Percentiles rank a stretch among this genome's conserved stretches.
These are phyloP conservation scores for Filosporella fistucella DNA, from an alignment of 495 filamentous ascomycete genomes.

Conservation along the genomic window DNA sequence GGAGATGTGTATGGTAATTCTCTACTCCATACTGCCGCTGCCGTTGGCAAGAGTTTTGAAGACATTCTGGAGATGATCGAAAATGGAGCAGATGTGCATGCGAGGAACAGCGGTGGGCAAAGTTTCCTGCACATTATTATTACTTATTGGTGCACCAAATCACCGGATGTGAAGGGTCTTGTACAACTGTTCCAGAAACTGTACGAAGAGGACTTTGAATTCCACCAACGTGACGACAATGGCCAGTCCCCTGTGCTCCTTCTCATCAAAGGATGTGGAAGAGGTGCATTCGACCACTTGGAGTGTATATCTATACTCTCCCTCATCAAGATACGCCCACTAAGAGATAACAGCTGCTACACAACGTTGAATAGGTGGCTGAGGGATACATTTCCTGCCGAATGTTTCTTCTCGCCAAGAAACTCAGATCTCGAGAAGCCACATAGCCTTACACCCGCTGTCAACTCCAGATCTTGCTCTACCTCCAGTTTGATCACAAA, in stretches of 20 bases:
- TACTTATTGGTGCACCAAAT: too few relatives aligned
- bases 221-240: constrained; percentile 5
- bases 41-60: background rate
- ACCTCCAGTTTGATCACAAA: too few relatives aligned
- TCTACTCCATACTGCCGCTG: background rate
- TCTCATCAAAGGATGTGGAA: background rate
- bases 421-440: too few relatives aligned
- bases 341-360: constrained; percentile 6
- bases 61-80: background rate
- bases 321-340: background rate
- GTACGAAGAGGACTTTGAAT: constrained; percentile 2
- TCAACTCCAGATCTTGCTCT: too few relatives aligned
- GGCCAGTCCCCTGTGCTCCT: constrained; percentile 3
- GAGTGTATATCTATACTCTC: background rate
- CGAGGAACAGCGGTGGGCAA: background rate
- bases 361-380: too few relatives aligned
- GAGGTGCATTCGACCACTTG: background rate
- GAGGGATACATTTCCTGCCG: too few relatives aligned
- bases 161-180: constrained; percentile 1
- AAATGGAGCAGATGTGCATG: background rate
- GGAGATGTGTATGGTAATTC: background rate
- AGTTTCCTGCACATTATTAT: background rate
- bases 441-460: too few relatives aligned
- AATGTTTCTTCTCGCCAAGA: too few relatives aligned
- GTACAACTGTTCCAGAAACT: constrained; percentile 5